phyloP scores from a whole-genome alignment of 257 asterid genomes.

The Lantana camara region DNA sequence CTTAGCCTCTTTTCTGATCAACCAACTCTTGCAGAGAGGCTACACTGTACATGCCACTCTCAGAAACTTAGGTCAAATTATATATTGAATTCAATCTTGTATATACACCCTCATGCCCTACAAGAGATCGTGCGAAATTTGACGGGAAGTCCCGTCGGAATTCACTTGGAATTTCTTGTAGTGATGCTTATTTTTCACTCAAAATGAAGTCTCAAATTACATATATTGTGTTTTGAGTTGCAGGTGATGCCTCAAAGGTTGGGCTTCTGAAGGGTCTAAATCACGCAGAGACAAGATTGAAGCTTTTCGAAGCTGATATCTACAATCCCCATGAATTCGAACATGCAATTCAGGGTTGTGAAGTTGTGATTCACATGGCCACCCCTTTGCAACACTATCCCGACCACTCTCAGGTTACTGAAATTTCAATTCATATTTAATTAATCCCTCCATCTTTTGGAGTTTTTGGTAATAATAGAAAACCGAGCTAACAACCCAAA shows the following conservation, averaged over 20 bases:
- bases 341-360: constrained; percentile 55
- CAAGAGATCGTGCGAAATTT: too few species aligned
- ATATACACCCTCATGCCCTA: too few species aligned
- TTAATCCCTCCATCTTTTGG: too few species aligned
- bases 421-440: background rate
- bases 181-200: too few species aligned
- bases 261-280: constrained; percentile 50
- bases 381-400: constrained; percentile 54
- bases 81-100: background rate
- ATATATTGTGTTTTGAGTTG: constrained; percentile 1
- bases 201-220: too few species aligned
- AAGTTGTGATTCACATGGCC: constrained; percentile 63
- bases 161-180: too few species aligned
- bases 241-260: constrained; percentile 62
- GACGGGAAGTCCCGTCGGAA: too few species aligned
- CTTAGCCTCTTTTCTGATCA: constrained; percentile 57
- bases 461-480: background rate
- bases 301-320: constrained; percentile 63
- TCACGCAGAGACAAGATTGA: constrained; percentile 43
- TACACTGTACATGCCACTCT: constrained; percentile 70
- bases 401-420: constrained; percentile 31
- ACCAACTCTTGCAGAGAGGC: constrained; percentile 50
- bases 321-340: constrained; percentile 54
- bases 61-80: constrained; percentile 45
- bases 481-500: too few species aligned